phyloP scores from a whole-genome alignment of 2,329 filamentous ascomycete genomes.

The Trichoderma polysporum region DNA sequence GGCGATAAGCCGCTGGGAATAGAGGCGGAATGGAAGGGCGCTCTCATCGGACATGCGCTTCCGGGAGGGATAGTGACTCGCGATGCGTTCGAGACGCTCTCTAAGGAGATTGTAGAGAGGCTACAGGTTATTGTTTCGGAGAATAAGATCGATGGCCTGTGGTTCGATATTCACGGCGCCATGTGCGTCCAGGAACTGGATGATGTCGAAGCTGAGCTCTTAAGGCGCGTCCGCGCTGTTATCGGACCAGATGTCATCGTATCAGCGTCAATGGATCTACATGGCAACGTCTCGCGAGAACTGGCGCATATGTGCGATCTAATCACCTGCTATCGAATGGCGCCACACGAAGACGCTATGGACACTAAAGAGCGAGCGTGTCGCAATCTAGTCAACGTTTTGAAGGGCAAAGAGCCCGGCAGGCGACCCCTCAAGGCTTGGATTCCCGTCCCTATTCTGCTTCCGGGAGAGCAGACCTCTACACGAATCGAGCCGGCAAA shows the following conservation, averaged over 20 bases:
- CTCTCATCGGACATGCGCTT: constrained; percentile 51
- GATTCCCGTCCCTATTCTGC: constrained; percentile 51
- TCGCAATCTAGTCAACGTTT: constrained; percentile 45
- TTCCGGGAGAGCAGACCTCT: constrained; percentile 56
- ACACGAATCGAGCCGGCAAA: constrained; percentile 53
- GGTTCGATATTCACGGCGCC: constrained; percentile 57
- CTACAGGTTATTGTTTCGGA: constrained; percentile 38
- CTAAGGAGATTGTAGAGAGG: constrained; percentile 41
- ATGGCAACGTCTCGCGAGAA: constrained; percentile 52
- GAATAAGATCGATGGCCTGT: constrained; percentile 46
- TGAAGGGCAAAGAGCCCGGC: constrained; percentile 30
- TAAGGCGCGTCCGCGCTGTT: constrained; percentile 45
- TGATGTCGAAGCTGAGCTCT: constrained; percentile 49
- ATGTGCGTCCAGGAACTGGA: constrained; percentile 53
- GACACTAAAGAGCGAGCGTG: constrained; percentile 54
- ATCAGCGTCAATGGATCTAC: constrained; percentile 56
- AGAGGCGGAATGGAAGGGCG: constrained; percentile 49
- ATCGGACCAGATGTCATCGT: constrained; percentile 48
- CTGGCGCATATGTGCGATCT: constrained; percentile 51
- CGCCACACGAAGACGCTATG: constrained; percentile 50
- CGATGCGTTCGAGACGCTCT: constrained; percentile 47
- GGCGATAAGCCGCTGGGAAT: constrained; percentile 41
- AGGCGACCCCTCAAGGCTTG: constrained; percentile 51
- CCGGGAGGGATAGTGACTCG: constrained; percentile 49
- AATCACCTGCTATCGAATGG: constrained; percentile 54